Evolutionary conservation across 768 basidiomycete genomes (phyloP).

Genomic region (Lentinula raphanica): DNA sequence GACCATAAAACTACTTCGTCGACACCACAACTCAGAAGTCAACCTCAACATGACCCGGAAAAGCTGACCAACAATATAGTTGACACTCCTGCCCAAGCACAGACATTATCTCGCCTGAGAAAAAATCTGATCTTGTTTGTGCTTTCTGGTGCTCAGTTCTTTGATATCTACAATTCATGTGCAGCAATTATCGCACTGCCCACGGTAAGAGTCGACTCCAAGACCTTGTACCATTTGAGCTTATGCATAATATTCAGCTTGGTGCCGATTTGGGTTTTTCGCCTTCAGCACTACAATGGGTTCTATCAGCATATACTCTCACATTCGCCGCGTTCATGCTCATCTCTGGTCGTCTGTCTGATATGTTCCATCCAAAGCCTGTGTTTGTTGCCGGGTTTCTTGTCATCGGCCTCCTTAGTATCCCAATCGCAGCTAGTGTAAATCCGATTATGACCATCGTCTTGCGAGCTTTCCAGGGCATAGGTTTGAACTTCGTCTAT

Average conservation of each 20-base stretch:
- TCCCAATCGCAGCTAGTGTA: not conserved
- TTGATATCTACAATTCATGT: conserved; percentile 33
- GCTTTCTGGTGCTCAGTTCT: conserved; percentile 31
- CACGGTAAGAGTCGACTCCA: conserved; percentile 17
- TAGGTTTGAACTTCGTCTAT: not conserved
- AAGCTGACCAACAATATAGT: not conserved
- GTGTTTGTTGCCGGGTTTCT: conserved; percentile 9
- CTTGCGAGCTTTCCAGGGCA: conserved; percentile 5
- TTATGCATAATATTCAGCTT: conserved; percentile 28
- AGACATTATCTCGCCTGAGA: not conserved
- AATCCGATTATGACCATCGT: conserved; percentile 2
- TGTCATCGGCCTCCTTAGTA: conserved; percentile 1
- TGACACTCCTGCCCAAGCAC: not conserved
- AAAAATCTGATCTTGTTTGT: conserved; percentile 19
- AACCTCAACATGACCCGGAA: not conserved
- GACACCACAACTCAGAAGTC: not conserved
- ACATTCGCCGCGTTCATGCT: conserved; percentile 14
- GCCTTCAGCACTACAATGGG: not conserved
- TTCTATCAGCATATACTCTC: conserved; percentile 28
- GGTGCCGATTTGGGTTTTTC: conserved; percentile 30
- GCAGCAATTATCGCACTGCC: conserved; percentile 29
- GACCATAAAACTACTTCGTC: not conserved
- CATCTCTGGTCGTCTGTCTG: conserved; percentile 9
- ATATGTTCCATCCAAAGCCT: conserved; percentile 11
- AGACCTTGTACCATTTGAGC: conserved; percentile 14